phyloP scores from a whole-genome alignment of 1,284 basidiomycete species.

The Baeospora myosura region DNA sequence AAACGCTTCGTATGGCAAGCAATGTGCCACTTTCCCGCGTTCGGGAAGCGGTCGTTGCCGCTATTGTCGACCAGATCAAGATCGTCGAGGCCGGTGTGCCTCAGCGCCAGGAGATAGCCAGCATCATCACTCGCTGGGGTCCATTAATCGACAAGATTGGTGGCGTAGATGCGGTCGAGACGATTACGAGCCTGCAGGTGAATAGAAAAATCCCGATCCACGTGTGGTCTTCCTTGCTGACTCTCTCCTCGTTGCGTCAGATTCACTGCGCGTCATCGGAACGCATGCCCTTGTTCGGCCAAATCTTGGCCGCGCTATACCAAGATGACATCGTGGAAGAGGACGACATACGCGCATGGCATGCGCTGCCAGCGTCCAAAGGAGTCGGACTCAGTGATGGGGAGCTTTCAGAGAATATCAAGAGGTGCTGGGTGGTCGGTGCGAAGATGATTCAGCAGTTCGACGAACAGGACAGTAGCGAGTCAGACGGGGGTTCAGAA shows the following conservation, averaged over 20 bases:
- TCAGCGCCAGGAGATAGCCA: constrained; percentile 57
- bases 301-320: constrained; percentile 68
- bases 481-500: constrained; percentile 17
- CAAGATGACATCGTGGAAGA: constrained; percentile 75
- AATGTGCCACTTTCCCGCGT: constrained; percentile 80
- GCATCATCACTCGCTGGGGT: constrained; percentile 63
- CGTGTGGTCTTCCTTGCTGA: constrained; percentile 1
- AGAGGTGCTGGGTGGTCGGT: constrained; percentile 67
- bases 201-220: constrained; percentile 9
- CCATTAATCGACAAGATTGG: constrained; percentile 66
- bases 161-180: constrained; percentile 69
- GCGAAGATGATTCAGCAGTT: constrained; percentile 71
- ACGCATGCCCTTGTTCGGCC: constrained; percentile 62
- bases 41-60: constrained; percentile 69
- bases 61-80: constrained; percentile 61
- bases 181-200: constrained; percentile 65
- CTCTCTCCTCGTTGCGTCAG: constrained; percentile 26
- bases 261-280: constrained; percentile 56
- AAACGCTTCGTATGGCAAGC: constrained; percentile 90
- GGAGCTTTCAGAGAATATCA: constrained; percentile 42
- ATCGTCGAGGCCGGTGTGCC: constrained; percentile 45
- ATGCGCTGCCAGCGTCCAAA: constrained; percentile 41
- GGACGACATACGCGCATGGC: constrained; percentile 71
- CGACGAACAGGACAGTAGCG: constrained; percentile 60
- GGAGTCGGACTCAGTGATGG: constrained; percentile 39